A percentile compares a stretch with the other conserved stretches of the same genome.
Conservation (phyloP, 768 basidiomycete genomes). For the Suillus fuscotomentosus region DNA sequence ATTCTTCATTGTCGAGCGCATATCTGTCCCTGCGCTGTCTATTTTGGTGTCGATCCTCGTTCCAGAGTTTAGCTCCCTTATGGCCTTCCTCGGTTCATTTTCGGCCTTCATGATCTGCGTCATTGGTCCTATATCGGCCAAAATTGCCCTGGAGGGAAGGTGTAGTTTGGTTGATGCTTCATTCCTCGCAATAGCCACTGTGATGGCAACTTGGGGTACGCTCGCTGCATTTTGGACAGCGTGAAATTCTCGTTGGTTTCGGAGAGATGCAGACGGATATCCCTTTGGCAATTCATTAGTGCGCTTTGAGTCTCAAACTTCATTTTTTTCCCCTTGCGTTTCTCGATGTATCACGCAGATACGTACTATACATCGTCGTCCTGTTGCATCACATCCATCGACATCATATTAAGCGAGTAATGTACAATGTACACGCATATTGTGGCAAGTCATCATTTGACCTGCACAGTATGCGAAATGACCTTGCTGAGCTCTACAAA, state of each 20-base stretch:
- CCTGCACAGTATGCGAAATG: slow-evolving; percentile 67
- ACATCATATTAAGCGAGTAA: not conserved
- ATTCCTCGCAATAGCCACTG: slow-evolving; percentile 48
- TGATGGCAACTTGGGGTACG: slow-evolving; percentile 83
- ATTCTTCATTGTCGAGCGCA: slow-evolving; percentile 53
- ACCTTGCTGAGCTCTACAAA: slow-evolving; percentile 69
- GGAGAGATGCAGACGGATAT: not conserved
- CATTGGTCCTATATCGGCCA: slow-evolving; percentile 74
- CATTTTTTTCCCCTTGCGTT: not conserved
- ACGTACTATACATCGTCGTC: not conserved
- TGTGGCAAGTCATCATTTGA: slow-evolving; percentile 33
- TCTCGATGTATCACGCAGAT: not conserved
- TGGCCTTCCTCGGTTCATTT: slow-evolving; percentile 93
- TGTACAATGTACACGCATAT: not conserved
- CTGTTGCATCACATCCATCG: not conserved
- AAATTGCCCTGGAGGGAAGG: slow-evolving; percentile 53
- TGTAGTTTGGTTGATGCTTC: slow-evolving; percentile 52
- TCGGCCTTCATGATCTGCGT: slow-evolving; percentile 76
- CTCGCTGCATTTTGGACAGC: slow-evolving; percentile 54
- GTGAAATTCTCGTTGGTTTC: slow-evolving; percentile 5
- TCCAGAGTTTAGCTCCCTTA: slow-evolving; percentile 78
- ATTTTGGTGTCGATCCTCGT: slow-evolving; percentile 71
- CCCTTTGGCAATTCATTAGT: too few relatives aligned
- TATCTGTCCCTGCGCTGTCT: slow-evolving; percentile 55
- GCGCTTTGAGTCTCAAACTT: not conserved